Conservation (phyloP, 352 stramenopile species). For the Halophytophthora batemanensis region DNA sequence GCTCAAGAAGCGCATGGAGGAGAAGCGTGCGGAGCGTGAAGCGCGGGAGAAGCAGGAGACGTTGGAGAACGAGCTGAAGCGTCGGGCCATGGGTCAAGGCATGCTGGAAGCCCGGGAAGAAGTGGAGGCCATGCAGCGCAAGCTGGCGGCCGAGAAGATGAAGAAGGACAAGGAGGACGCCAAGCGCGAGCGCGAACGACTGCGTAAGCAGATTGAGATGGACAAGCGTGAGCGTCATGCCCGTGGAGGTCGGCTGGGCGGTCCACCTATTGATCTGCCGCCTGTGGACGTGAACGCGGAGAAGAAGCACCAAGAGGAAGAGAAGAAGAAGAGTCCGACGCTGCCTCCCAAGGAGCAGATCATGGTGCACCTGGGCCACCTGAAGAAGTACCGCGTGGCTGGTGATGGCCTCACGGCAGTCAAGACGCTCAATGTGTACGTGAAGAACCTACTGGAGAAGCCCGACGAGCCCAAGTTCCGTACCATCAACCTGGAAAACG, state of each 20-base stretch:
- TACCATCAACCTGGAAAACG: slow-evolving; percentile 89
- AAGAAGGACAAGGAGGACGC: slow-evolving; percentile 89
- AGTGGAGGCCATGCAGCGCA: slow-evolving; percentile 77
- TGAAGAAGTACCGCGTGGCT: slow-evolving; percentile 86
- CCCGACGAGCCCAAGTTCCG: slow-evolving; percentile 89
- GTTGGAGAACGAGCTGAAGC: slow-evolving; percentile 68
- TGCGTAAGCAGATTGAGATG: slow-evolving; percentile 87
- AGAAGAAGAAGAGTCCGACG: slow-evolving; percentile 38
- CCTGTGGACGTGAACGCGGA: slow-evolving; percentile 24
- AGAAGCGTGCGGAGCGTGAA: slow-evolving; percentile 74
- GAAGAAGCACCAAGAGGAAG: slow-evolving; percentile 11
- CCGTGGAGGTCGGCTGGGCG: slow-evolving; percentile 76
- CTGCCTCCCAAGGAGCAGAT: slow-evolving; percentile 70
- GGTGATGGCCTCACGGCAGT: slow-evolving; percentile 77
- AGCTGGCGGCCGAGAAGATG: slow-evolving; percentile 73
- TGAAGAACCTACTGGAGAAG: slow-evolving; percentile 88
- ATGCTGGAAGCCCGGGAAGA: slow-evolving; percentile 77
- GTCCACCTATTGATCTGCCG: slow-evolving; percentile 55
- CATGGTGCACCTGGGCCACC: slow-evolving; percentile 64
- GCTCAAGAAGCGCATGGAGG: slow-evolving; percentile 77
- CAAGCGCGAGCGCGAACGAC: slow-evolving; percentile 85
- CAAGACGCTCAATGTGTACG: slow-evolving; percentile 85
- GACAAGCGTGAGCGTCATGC: slow-evolving; percentile 90
- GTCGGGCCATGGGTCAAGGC: slow-evolving; percentile 70
- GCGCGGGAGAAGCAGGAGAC: slow-evolving; percentile 76